Evolutionary conservation across 2,329 filamentous ascomycete species (phyloP), one percentile per base, ranked within the genome.

Genomic region (Parascedosporium putredinis): DNA sequence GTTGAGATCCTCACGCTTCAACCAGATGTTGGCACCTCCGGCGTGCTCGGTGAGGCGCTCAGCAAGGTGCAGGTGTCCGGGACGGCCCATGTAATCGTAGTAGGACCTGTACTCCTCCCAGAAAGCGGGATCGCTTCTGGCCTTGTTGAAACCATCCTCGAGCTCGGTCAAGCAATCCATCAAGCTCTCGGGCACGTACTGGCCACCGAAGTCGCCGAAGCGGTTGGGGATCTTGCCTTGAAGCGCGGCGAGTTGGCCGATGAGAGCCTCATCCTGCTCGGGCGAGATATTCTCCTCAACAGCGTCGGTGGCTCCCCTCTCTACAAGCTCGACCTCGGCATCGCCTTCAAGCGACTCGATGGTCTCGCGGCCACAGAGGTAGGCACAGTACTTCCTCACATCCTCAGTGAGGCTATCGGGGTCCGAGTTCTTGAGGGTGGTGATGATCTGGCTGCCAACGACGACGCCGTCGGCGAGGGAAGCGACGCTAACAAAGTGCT

Each of bases 21-120:
- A 72, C 84, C 91, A 98, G 71, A 98, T 95, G 62, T 89, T 95
- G 45, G 93, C 91, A 53, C 93, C 93, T 22, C 89, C 88, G 45
- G 88, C 89, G 60, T 91, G 73, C 62, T 94, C 84, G 0, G 91
- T 97, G 56, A 98, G 72, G 49, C 90, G 83, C 58, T 93, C 83
- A 1, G 93, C 93, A 49, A 90, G 71, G 69, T 98, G 93, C 49
- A 98, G 74, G 57, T 91, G 89, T 48, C 91, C 93, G 2, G 93
- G 91, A 43, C 93, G 83, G 51, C 90, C 89, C 85, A 98, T 98
- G 74, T 93, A 98, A 34, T 88, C 86, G 67, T 97, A 98, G 73
- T 95, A 93, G 5, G 88, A 88, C 56, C 88, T 79, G 71, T 88
- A 98, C 68, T 98, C 93, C 62, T 95, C 86, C 93, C 93, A 98